phyloP scores from a whole-genome alignment of 2,329 filamentous ascomycete species.

The Penicillium sclerotiorum region DNA sequence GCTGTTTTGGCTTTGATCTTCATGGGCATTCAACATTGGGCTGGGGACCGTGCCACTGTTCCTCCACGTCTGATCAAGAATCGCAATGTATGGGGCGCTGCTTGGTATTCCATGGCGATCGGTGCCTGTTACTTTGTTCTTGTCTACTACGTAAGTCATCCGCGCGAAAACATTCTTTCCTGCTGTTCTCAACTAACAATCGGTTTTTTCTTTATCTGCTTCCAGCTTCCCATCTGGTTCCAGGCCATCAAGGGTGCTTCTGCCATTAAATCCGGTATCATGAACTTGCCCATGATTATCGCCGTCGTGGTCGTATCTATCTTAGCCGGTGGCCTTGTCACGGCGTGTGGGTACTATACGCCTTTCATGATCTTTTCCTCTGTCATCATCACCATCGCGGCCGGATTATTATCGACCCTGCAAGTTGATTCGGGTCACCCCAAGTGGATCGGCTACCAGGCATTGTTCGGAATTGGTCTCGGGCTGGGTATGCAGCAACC shows the following conservation, averaged over 20 bases:
- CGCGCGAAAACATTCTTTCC: no score
- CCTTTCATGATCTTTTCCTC: constrained; percentile 42
- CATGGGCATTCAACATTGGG: constrained; percentile 38
- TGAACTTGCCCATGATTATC: constrained; percentile 41
- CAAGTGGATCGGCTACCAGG: constrained; percentile 45
- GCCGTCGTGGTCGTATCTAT: constrained; percentile 35
- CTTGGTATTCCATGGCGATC: constrained; percentile 45
- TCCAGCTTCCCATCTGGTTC: constrained; percentile 48
- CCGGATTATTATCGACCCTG: constrained; percentile 40
- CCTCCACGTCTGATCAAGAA: constrained; percentile 49
- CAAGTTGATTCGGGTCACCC: constrained; percentile 31
- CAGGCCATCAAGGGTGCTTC: constrained; percentile 41
- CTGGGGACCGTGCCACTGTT: constrained; percentile 47
- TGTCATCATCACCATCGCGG: constrained; percentile 36
- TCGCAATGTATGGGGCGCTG: constrained; percentile 46
- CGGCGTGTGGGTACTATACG: constrained; percentile 41
- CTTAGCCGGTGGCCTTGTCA: constrained; percentile 34
- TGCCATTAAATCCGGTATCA: constrained; percentile 41
- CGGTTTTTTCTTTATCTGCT: no score
- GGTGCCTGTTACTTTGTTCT: constrained; percentile 49
- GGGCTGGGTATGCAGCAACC: constrained; percentile 42
- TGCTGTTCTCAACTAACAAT: background rate
- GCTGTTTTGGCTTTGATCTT: constrained; percentile 52
- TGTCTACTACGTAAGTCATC: constrained; percentile 45
- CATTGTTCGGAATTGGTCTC: constrained; percentile 38